Percentiles rank a stretch among this genome's conserved stretches.
Conservation (phyloP, 108 stramenopile species). For the Skeletonema tropicum region DNA sequence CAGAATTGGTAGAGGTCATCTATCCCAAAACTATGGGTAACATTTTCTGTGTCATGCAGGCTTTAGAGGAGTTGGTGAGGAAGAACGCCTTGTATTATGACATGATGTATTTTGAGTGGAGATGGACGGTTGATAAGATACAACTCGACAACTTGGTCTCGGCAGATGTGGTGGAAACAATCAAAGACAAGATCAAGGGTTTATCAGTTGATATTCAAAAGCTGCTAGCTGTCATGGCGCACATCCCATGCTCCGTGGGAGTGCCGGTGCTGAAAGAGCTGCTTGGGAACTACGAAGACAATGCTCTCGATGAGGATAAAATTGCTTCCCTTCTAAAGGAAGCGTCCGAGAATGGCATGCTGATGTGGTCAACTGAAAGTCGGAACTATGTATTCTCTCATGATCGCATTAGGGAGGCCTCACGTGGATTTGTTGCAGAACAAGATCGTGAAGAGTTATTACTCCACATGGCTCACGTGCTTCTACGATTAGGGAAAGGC, state of each 20-base stretch:
- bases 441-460: conserved; percentile 1
- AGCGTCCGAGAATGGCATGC: conserved; percentile 2
- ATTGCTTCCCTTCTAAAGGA: conserved; percentile 4
- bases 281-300: neutral
- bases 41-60: conserved; percentile 30
- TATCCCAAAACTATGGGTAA: conserved; percentile 48
- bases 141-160: conserved; percentile 26
- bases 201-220: conserved; percentile 9
- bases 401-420: conserved; percentile 26
- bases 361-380: too few relatives aligned
- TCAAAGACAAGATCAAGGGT: conserved; percentile 22
- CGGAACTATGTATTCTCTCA: conserved; percentile 22
- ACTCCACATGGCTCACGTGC: conserved; percentile 1
- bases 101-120: conserved; percentile 36
- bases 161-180: conserved; percentile 36
- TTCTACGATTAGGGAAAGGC: neutral
- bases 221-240: conserved; percentile 22
- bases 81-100: conserved; percentile 44
- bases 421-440: neutral
- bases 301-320: neutral
- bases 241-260: conserved; percentile 7
- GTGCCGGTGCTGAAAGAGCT: conserved; percentile 10
- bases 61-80: conserved; percentile 44
- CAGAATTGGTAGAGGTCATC: conserved; percentile 25
- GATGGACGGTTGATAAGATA: conserved; percentile 21